A percentile compares a stretch with the other conserved stretches of the same genome.
Conservation (phyloP, 2,329 filamentous ascomycete genomes). For the Venturia oleaginea region DNA sequence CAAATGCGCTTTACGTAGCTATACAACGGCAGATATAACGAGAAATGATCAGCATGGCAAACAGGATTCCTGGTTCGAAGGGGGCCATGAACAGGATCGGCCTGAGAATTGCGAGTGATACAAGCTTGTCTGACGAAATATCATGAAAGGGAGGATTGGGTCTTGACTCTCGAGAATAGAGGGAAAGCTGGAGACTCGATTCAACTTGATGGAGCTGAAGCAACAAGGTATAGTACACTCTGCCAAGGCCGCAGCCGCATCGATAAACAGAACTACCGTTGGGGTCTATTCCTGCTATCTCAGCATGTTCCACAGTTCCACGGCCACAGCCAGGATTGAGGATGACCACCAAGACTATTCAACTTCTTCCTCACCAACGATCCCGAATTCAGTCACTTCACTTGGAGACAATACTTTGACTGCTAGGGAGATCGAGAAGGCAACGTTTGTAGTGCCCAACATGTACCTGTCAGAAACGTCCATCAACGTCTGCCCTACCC, state of each 20-base stretch:
- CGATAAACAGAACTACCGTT: not conserved
- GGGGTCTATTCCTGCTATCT: not conserved
- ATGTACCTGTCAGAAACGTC: not conserved
- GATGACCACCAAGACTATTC: too few species aligned
- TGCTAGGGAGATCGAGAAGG: not conserved
- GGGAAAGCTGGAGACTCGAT: not conserved
- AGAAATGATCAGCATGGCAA: conserved; percentile 4
- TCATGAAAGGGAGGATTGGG: not conserved
- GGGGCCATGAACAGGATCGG: too few species aligned
- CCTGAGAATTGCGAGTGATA: not conserved
- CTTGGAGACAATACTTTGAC: too few species aligned
- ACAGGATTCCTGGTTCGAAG: not conserved
- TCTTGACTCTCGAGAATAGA: not conserved
- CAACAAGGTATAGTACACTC: not conserved
- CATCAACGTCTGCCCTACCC: not conserved
- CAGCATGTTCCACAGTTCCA: not conserved
- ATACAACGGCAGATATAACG: not conserved
- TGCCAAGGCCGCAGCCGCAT: not conserved
- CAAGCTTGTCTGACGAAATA: not conserved
- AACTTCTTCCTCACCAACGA: too few species aligned
- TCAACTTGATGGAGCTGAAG: not conserved
- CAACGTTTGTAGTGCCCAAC: not conserved
- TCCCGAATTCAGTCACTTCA: too few species aligned
- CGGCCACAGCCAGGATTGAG: not conserved
- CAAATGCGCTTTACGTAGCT: not conserved